A percentile compares a stretch with the other conserved stretches of the same genome.
phyloP scores from a whole-genome alignment of 805 yeast species.

The Myxozyma melibiosi region DNA sequence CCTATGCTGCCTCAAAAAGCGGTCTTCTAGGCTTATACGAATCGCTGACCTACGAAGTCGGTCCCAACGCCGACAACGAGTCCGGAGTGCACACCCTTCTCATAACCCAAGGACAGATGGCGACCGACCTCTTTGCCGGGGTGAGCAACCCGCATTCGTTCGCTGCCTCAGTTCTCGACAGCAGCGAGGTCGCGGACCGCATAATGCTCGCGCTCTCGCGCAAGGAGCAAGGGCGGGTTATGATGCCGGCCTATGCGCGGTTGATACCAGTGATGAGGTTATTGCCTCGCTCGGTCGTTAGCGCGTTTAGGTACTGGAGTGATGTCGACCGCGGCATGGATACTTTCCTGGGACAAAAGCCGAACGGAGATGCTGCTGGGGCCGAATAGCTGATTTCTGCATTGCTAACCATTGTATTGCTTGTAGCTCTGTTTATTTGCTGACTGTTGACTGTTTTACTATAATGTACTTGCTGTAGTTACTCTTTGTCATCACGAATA shows the following conservation, averaged over 20 bases:
- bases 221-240: slow-evolving; percentile 71
- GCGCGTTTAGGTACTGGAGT: slow-evolving; percentile 54
- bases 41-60: slow-evolving; percentile 70
- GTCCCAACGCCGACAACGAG: slow-evolving; percentile 47
- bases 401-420: too few relatives aligned
- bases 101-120: slow-evolving; percentile 84
- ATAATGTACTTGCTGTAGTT: too few relatives aligned
- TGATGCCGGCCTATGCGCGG: slow-evolving; percentile 74
- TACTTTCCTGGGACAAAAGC: slow-evolving; percentile 7
- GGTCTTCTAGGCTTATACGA: slow-evolving; percentile 84
- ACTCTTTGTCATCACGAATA: too few relatives aligned
- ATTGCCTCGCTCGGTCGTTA: slow-evolving; percentile 70
- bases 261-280: slow-evolving; percentile 71
- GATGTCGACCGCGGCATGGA: slow-evolving; percentile 59
- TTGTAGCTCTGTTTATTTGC: too few relatives aligned
- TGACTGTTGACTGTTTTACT: too few relatives aligned
- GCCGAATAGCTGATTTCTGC: too few relatives aligned
- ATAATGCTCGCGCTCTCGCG: slow-evolving; percentile 59
- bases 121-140: slow-evolving; percentile 69
- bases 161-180: slow-evolving; percentile 81
- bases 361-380: background rate
- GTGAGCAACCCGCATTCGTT: slow-evolving; percentile 71
- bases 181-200: slow-evolving; percentile 61
- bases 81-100: slow-evolving; percentile 66
- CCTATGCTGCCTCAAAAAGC: slow-evolving; percentile 88